Evolutionary conservation across 257 asterid species (phyloP).

Genomic region (Perilla frutescens): DNA sequence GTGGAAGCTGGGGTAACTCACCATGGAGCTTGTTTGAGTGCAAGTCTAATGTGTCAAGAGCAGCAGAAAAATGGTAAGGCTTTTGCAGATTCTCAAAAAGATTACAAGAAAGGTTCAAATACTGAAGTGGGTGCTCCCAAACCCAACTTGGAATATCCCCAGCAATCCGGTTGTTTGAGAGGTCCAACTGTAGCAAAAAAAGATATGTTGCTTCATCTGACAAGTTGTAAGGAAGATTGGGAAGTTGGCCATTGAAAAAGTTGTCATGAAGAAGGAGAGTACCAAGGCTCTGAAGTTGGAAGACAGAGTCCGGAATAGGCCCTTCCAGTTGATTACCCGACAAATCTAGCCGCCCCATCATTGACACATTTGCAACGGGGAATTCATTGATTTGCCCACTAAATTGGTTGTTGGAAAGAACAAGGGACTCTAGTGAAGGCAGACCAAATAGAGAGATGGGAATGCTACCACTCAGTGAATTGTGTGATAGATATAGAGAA

Average conservation of each 20-base stretch:
- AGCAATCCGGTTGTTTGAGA: constrained; percentile 39
- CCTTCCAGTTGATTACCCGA: constrained; percentile 34
- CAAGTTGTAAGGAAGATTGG: constrained; percentile 45
- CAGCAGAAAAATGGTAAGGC: constrained; percentile 19
- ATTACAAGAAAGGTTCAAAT: constrained; percentile 42
- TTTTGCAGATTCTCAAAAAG: constrained; percentile 28
- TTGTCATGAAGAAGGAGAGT: constrained; percentile 35
- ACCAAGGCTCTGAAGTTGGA: constrained; percentile 16
- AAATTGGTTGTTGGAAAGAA: constrained; percentile 37
- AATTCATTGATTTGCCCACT: constrained; percentile 34
- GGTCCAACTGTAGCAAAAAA: constrained; percentile 35
- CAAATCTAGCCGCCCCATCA: constrained; percentile 30
- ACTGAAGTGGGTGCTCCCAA: constrained; percentile 26
- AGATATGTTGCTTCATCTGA: constrained; percentile 8
- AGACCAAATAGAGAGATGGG: constrained; percentile 1
- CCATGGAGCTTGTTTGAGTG: constrained; percentile 38
- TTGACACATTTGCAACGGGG: not conserved
- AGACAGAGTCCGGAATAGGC: constrained; percentile 28
- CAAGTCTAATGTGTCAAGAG: constrained; percentile 10
- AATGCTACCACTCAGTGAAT: not conserved
- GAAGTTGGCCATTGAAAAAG: constrained; percentile 31
- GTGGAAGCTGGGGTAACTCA: not conserved
- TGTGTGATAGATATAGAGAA: not conserved
- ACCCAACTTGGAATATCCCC: constrained; percentile 52
- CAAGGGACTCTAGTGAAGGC: constrained; percentile 34